phyloP scores from a whole-genome alignment of 257 asterid genomes.

The Jasminum sambac region DNA sequence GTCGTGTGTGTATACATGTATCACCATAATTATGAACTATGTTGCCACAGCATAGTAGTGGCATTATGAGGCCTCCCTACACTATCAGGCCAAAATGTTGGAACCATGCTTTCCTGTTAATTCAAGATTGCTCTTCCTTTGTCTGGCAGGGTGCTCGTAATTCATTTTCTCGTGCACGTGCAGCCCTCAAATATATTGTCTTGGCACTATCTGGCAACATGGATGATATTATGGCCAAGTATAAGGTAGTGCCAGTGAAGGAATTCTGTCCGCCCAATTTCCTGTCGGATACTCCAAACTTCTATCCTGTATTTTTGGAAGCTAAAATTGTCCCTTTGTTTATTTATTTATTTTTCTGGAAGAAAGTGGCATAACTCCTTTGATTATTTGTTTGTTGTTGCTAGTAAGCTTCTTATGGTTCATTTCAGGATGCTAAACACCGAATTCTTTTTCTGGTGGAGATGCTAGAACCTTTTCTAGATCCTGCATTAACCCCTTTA shows the following conservation, averaged over 20 bases:
- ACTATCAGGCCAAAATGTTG: slow-evolving; percentile 25
- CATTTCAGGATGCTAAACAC: slow-evolving; percentile 78
- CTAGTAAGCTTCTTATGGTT: slow-evolving; percentile 25
- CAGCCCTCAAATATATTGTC: slow-evolving; percentile 87
- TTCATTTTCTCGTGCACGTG: slow-evolving; percentile 76
- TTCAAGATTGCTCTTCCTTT: slow-evolving; percentile 25
- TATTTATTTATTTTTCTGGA: neutral
- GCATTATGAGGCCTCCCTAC: slow-evolving; percentile 25
- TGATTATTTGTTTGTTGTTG: slow-evolving; percentile 17
- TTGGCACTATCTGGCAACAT: slow-evolving; percentile 87
- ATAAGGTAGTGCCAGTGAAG: slow-evolving; percentile 56
- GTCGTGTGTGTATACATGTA: slow-evolving; percentile 2
- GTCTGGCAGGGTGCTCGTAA: slow-evolving; percentile 65
- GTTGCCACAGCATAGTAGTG: neutral
- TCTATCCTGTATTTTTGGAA: slow-evolving; percentile 9
- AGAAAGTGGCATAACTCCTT: slow-evolving; percentile 12
- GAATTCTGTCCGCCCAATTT: slow-evolving; percentile 1
- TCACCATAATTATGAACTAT: neutral
- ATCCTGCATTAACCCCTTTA: slow-evolving; percentile 79
- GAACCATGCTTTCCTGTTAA: slow-evolving; percentile 17
- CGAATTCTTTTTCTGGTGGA: slow-evolving; percentile 84
- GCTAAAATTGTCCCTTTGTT: neutral
- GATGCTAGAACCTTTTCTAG: slow-evolving; percentile 94
- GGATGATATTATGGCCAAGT: slow-evolving; percentile 82
- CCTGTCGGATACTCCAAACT: slow-evolving; percentile 20